These are phyloP conservation scores for Colletotrichum scovillei DNA, from an alignment of 2,329 filamentous ascomycete species.

Conservation along the genomic window DNA sequence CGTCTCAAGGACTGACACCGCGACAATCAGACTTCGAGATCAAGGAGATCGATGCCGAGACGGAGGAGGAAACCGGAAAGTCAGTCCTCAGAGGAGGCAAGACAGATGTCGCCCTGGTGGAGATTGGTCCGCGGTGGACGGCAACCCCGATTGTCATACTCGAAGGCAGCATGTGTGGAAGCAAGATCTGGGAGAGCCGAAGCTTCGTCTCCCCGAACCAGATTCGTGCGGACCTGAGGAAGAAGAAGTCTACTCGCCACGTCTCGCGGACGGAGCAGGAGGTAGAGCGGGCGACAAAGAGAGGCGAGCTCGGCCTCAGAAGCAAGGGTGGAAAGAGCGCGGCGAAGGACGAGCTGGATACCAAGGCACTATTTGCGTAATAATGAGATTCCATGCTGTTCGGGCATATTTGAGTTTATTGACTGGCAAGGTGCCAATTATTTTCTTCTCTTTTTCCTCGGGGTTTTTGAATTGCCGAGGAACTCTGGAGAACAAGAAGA, in stretches of 20 bases:
- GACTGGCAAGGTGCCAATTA: neutral
- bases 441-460: neutral
- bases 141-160: constrained; percentile 82
- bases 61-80: constrained; percentile 48
- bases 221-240: constrained; percentile 83
- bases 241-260: constrained; percentile 81
- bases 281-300: constrained; percentile 79
- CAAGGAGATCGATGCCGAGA: constrained; percentile 48
- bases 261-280: constrained; percentile 80
- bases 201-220: constrained; percentile 98
- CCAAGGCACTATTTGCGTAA: constrained; percentile 79
- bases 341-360: constrained; percentile 78
- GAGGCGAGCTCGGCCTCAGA: constrained; percentile 79
- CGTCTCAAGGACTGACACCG: neutral
- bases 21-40: constrained; percentile 76
- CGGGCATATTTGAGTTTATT: neutral
- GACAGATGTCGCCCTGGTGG: constrained; percentile 84
- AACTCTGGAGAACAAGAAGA: neutral
- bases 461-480: neutral
- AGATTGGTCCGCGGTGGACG: constrained; percentile 82
- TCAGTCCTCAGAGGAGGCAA: constrained; percentile 61
- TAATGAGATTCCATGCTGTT: constrained; percentile 14
- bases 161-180: constrained; percentile 93
- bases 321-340: constrained; percentile 72
- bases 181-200: constrained; percentile 98